Evolutionary conservation across 1,139 yeast genomes (phyloP).

Genomic region (Geotrichum bryndzae): DNA sequence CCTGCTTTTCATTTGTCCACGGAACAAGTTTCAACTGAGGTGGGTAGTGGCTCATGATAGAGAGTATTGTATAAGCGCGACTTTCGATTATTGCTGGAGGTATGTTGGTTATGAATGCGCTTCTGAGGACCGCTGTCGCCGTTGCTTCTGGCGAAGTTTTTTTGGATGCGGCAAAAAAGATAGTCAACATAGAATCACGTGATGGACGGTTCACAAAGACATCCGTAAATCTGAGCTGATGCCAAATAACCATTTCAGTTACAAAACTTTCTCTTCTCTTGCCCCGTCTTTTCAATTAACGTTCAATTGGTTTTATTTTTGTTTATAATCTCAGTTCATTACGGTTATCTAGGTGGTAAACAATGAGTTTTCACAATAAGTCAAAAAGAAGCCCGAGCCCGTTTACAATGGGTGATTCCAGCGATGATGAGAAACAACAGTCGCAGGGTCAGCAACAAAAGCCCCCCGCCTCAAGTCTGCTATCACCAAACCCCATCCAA

Average conservation of each 20-base stretch:
- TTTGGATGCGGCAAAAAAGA: not conserved
- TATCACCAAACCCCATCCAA: not conserved
- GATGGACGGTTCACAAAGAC: not conserved
- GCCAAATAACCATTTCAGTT: not conserved
- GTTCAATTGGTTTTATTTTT: not conserved
- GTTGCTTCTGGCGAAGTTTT: not conserved
- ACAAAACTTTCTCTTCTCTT: not conserved
- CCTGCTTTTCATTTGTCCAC: conserved; percentile 9
- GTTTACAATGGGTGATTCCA: not conserved
- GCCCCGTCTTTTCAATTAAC: not conserved
- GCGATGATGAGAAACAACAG: not conserved
- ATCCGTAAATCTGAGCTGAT: not conserved
- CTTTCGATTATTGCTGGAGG: not conserved
- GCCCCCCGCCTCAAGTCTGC: not conserved
- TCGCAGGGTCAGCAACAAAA: not conserved
- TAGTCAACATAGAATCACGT: not conserved
- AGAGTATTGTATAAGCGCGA: too few relatives aligned
- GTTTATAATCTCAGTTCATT: not conserved
- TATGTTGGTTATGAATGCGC: not conserved
- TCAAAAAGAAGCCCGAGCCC: not conserved
- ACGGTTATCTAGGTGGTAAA: not conserved
- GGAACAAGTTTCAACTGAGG: conserved; percentile 1
- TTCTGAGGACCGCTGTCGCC: not conserved
- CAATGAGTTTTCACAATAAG: not conserved
- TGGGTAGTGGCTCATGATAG: not conserved